These are phyloP conservation scores for Rhodotorula sp. DNA, from an alignment of 1,284 basidiomycete genomes.

Conservation along the genomic window DNA sequence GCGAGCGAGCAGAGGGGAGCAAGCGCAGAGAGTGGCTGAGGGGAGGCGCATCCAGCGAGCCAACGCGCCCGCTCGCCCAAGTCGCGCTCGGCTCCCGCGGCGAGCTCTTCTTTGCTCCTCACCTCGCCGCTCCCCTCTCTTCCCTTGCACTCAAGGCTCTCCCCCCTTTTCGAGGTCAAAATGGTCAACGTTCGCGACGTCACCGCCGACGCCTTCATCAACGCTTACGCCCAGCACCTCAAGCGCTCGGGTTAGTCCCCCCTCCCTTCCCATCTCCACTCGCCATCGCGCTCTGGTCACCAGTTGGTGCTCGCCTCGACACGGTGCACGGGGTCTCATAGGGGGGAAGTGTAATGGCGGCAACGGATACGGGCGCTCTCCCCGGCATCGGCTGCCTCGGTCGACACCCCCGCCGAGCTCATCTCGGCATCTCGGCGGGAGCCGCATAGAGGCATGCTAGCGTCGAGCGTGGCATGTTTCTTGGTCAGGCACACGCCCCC, in stretches of 20 bases:
- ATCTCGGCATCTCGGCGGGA: not conserved
- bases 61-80: not conserved
- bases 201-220: slow-evolving; percentile 61
- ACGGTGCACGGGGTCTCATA: no score
- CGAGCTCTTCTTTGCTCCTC: not conserved
- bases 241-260: slow-evolving; percentile 32
- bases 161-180: slow-evolving; percentile 7
- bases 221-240: slow-evolving; percentile 75
- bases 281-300: no score
- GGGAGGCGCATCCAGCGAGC: not conserved
- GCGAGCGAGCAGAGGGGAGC: not conserved
- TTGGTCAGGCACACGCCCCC: not conserved
- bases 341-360: not conserved
- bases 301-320: not conserved
- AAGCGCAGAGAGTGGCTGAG: not conserved
- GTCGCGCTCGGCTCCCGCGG: not conserved
- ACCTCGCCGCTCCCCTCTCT: slow-evolving; percentile 18
- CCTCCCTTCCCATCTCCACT: not conserved
- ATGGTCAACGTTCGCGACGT: slow-evolving; percentile 49
- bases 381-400: not conserved
- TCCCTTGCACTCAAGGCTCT: slow-evolving; percentile 25
- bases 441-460: not conserved
- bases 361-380: not conserved
- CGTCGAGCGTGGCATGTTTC: not conserved
- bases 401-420: not conserved